Evolutionary conservation across 192 early-diverging fungal species (phyloP).

Genomic region (Coemansia sp.): DNA sequence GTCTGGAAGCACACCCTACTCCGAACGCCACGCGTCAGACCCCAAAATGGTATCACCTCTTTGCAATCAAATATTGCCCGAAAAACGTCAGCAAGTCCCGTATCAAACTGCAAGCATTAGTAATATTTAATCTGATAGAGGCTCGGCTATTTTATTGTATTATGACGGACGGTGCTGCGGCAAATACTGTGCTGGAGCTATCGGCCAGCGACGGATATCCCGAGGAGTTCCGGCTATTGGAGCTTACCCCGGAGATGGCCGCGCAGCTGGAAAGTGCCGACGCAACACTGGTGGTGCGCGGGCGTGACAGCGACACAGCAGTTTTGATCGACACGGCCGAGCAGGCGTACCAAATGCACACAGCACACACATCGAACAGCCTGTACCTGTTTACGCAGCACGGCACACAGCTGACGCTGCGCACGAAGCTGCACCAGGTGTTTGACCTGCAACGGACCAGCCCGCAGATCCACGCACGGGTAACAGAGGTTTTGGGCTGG

Average conservation of each 20-base stretch:
- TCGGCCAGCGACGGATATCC: constrained; percentile 47
- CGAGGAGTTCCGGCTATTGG: constrained; percentile 40
- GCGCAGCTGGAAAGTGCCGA: constrained; percentile 29
- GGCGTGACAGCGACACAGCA: constrained; percentile 37
- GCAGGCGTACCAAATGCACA: constrained; percentile 31
- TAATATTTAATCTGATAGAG: neutral
- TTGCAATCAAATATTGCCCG: neutral
- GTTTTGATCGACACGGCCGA: constrained; percentile 28
- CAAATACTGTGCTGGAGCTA: constrained; percentile 6
- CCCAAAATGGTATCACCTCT: no score
- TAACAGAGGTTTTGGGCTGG: constrained; percentile 33
- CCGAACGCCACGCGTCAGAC: no score
- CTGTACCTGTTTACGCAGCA: constrained; percentile 29
- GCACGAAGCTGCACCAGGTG: constrained; percentile 40
- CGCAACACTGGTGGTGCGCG: constrained; percentile 14
- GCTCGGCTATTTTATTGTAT: constrained; percentile 8
- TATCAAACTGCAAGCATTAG: neutral
- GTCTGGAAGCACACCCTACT: no score
- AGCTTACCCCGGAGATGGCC: constrained; percentile 35
- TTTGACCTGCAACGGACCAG: constrained; percentile 38
- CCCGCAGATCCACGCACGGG: constrained; percentile 31
- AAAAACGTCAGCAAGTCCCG: no score
- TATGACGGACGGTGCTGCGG: neutral
- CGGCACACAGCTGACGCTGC: constrained; percentile 11
- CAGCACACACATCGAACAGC: constrained; percentile 49